These are phyloP conservation scores for Zymoseptoria crescenta DNA, from an alignment of 2,329 filamentous ascomycete genomes.

Conservation along the genomic window DNA sequence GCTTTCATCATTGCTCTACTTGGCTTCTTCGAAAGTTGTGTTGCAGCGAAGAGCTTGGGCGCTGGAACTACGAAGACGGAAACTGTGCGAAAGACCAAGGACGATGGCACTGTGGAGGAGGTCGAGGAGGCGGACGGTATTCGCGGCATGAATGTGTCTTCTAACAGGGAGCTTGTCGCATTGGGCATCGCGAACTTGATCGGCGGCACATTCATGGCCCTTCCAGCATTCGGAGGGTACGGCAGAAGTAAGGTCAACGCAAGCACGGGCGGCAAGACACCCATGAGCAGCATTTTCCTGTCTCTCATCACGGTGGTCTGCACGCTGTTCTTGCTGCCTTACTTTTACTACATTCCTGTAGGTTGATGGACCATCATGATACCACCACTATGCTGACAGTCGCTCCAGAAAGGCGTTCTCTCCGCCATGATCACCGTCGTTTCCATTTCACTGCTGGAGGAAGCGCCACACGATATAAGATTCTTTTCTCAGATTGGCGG, in stretches of 20 bases:
- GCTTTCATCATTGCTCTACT: conserved; percentile 88
- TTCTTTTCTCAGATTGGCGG: conserved; percentile 85
- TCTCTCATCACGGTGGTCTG: conserved; percentile 74
- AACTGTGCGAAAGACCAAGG: conserved; percentile 35
- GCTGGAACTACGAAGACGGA: conserved; percentile 47
- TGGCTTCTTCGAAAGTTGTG: conserved; percentile 97
- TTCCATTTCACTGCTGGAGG: conserved; percentile 88
- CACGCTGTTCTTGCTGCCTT: conserved; percentile 75
- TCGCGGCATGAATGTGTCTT: conserved; percentile 71
- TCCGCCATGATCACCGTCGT: conserved; percentile 93
- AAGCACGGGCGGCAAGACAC: conserved; percentile 82
- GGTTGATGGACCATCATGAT: conserved; percentile 31
- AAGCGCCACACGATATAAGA: conserved; percentile 81
- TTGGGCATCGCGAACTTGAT: conserved; percentile 86
- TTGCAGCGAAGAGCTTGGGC: conserved; percentile 85
- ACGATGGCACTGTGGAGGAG: conserved; percentile 24
- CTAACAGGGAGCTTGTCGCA: conserved; percentile 89
- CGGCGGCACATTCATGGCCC: conserved; percentile 81
- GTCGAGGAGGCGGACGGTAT: conserved; percentile 46
- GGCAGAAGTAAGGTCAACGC: conserved; percentile 92
- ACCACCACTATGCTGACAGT: not conserved
- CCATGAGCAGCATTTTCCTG: conserved; percentile 86
- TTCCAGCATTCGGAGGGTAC: conserved; percentile 93
- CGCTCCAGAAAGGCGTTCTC: conserved; percentile 73
- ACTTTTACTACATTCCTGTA: conserved; percentile 93